Base-by-base conservation (phyloP, 495 filamentous ascomycete genomes). In the Tirmania nivea region DNA sequence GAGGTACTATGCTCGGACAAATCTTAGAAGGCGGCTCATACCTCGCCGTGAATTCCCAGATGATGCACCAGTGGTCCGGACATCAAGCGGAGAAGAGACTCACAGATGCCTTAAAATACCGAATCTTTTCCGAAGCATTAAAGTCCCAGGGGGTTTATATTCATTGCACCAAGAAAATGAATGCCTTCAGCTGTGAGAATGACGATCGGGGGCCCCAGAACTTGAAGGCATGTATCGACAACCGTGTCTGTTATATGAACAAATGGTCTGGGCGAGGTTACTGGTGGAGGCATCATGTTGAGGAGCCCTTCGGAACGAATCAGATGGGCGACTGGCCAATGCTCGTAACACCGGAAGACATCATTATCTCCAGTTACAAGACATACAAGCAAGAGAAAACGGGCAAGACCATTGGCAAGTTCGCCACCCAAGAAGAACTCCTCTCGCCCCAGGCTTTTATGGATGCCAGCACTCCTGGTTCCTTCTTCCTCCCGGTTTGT, bases 291-390 rank as follows among this genome's bases (percentile, higher is more conserved):
- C 59, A 61, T 48, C 58, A 60, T 19, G 58, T 61, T 19, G 58
- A 61, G 35, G 50, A 56, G 20, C 58, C 54, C 14, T 61, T 54
- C 19, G 59, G 59, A n/a, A 54, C 51, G 6, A 50, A 62, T 34
- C 36, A 56, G 8, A 51, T 60, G 35, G 4, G 14, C 17, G 54
- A 48, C 9, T 10, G 37, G 36, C 57, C 61, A 14, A 60, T 55
- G 52, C 39, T 25, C 1, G 50, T 60, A 14, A 50, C 45, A 11
- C 34, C 55, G 34, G 20, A 60, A 53, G 59, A 60, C 21, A 56
- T 60, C n/a, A 60, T 60, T 36, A 31, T 59, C 45, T 59, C 56
- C 48, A 60, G 57, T 11, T 52, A 56, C n/a, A 52, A 60, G 47
- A 60, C 57, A 1, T 54, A 60, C 35, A 10, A 53, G 9, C 14